Conservation (phyloP, 1,139 yeast genomes). For the Geotrichum phurueaensis region DNA sequence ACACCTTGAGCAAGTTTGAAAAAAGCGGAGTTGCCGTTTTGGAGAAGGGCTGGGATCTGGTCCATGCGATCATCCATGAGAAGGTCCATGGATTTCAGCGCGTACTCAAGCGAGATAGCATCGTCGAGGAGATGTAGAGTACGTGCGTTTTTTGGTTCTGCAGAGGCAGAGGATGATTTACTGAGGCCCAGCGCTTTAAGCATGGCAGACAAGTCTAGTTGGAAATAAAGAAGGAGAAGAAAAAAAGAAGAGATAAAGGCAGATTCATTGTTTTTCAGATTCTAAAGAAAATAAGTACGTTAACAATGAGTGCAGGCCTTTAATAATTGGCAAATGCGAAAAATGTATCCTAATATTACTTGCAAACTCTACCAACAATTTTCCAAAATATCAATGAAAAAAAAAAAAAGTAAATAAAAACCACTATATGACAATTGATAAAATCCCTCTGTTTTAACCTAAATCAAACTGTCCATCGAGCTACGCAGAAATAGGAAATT, state of each 20-base stretch:
- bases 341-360: background rate
- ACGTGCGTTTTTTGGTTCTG: constrained; percentile 9
- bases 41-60: constrained; percentile 57
- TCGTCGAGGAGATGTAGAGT: constrained; percentile 20
- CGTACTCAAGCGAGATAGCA: constrained; percentile 48
- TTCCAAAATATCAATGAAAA: background rate
- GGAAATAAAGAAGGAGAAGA: background rate
- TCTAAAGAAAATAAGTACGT: background rate
- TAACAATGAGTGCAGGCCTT: background rate
- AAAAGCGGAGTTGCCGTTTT: constrained; percentile 39
- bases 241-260: background rate
- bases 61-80: constrained; percentile 77
- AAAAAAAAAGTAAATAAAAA: background rate
- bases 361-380: background rate
- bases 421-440: background rate
- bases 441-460: background rate
- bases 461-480: background rate
- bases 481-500: background rate
- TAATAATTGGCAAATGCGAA: background rate
- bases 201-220: constrained; percentile 5
- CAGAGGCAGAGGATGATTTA: constrained; percentile 2
- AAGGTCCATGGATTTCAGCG: constrained; percentile 85
- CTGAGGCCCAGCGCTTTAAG: constrained; percentile 17
- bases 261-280: background rate
- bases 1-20: constrained; percentile 70